phyloP scores from a whole-genome alignment of 2,329 filamentous ascomycete species.

The Tolypocladium capitatum region DNA sequence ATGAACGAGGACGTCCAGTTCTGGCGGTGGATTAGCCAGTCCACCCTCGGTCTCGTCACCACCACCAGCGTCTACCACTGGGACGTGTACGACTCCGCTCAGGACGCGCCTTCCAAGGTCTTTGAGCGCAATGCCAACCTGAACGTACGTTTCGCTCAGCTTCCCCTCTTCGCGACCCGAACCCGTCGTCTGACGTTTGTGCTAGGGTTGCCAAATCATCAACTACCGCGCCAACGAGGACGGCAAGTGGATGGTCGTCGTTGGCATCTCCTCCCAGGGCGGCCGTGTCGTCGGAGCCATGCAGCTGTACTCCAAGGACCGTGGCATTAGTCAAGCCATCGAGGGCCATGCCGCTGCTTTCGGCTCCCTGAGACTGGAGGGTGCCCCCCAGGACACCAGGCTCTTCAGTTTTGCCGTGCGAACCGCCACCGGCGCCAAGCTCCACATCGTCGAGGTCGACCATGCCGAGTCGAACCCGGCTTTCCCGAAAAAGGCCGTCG shows the following conservation, averaged over 20 bases:
- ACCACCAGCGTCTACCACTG: constrained; percentile 90
- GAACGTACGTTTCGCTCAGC: constrained; percentile 41
- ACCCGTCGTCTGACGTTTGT: constrained; percentile 8
- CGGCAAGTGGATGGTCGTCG: constrained; percentile 95
- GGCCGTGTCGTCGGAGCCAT: constrained; percentile 90
- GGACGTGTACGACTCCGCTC: constrained; percentile 82
- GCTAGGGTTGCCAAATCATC: constrained; percentile 94
- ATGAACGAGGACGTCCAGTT: constrained; percentile 97
- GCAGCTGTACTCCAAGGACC: constrained; percentile 93
- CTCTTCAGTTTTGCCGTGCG: constrained; percentile 95
- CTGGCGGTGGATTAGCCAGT: constrained; percentile 98
- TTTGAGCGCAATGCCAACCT: constrained; percentile 93
- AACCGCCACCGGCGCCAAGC: constrained; percentile 77
- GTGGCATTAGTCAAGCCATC: constrained; percentile 94
- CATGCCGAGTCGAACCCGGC: constrained; percentile 77
- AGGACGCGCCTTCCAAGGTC: constrained; percentile 71
- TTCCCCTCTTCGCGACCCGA: not conserved
- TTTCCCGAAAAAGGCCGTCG: constrained; percentile 91
- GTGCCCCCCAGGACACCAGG: constrained; percentile 80
- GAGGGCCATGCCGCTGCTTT: constrained; percentile 96
- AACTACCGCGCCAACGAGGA: constrained; percentile 96
- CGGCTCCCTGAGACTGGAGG: constrained; percentile 76
- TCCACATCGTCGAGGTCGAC: constrained; percentile 96
- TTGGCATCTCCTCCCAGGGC: constrained; percentile 87
- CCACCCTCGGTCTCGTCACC: constrained; percentile 77